A percentile compares a stretch with the other conserved stretches of the same genome.
These are phyloP conservation scores for Daldinia decipiens DNA, from an alignment of 495 filamentous ascomycete genomes.

Conservation along the genomic window DNA sequence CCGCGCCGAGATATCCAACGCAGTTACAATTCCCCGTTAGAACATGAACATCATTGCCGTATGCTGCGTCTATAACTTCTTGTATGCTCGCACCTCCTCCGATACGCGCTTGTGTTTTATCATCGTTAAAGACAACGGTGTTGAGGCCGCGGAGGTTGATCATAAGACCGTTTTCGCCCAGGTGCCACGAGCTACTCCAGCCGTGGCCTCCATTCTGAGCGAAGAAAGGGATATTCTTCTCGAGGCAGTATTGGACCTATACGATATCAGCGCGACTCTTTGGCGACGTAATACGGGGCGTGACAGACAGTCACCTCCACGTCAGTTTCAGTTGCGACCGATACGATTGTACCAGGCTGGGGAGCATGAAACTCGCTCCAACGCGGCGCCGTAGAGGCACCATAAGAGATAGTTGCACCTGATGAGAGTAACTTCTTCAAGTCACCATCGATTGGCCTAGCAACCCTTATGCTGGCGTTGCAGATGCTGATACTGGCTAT, in stretches of 20 bases:
- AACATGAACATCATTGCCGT: slow-evolving; percentile 1
- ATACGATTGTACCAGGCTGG: slow-evolving; percentile 19
- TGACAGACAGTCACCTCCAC: slow-evolving; percentile 13
- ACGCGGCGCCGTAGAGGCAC: slow-evolving; percentile 5
- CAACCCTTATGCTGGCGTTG: background rate
- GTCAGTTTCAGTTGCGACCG: slow-evolving; percentile 16
- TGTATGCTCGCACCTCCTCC: slow-evolving; percentile 13
- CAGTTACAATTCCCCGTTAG: slow-evolving; percentile 52
- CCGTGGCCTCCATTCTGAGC: slow-evolving; percentile 25
- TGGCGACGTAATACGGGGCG: background rate
- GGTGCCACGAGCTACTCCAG: slow-evolving; percentile 10
- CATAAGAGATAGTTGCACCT: slow-evolving; percentile 16
- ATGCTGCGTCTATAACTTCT: slow-evolving; percentile 15
- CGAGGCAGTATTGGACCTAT: slow-evolving; percentile 9
- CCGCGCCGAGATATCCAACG: slow-evolving; percentile 58
- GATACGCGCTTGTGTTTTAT: slow-evolving; percentile 14
- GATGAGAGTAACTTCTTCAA: slow-evolving; percentile 7
- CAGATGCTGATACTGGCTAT: background rate
- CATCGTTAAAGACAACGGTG: background rate
- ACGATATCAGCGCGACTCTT: background rate
- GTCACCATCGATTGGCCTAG: slow-evolving; percentile 3
- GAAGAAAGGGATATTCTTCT: slow-evolving; percentile 20
- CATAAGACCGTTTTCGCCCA: slow-evolving; percentile 16
- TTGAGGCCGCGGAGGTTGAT: slow-evolving; percentile 25
- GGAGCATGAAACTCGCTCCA: slow-evolving; percentile 26